Percentiles rank a stretch among this genome's conserved stretches.
These are phyloP conservation scores for Curvularia sp. DNA, from an alignment of 2,329 filamentous ascomycete species.

Conservation along the genomic window DNA sequence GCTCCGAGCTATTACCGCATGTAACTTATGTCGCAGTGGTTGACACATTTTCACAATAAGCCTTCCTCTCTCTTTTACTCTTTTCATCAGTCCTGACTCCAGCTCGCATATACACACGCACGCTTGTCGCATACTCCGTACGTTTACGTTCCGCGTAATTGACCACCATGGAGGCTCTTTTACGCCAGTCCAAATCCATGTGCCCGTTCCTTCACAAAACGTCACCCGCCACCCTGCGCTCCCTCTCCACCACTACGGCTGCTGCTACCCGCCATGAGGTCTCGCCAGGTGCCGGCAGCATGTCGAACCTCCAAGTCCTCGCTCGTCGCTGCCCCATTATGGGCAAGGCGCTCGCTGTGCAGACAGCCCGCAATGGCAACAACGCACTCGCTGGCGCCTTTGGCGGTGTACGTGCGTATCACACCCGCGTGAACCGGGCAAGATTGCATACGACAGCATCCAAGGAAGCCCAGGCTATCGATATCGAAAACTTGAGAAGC, in stretches of 20 bases:
- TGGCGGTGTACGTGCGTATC: constrained; percentile 59
- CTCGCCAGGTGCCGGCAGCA: constrained; percentile 85
- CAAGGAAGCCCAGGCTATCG: constrained; percentile 80
- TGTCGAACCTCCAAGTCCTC: constrained; percentile 95
- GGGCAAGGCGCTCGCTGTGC: constrained; percentile 94
- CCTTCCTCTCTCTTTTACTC: constrained; percentile 7
- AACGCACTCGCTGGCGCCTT: constrained; percentile 58
- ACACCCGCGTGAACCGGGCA: constrained; percentile 66
- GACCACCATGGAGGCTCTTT: constrained; percentile 82
- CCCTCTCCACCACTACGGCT: constrained; percentile 80
- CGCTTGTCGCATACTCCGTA: neutral
- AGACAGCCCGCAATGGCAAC: constrained; percentile 63
- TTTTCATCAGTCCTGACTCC: constrained; percentile 3
- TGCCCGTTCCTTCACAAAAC: constrained; percentile 98
- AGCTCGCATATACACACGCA: neutral
- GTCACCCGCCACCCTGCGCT: constrained; percentile 87
- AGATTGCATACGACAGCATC: constrained; percentile 81
- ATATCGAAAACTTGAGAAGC: constrained; percentile 55
- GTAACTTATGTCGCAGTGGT: constrained; percentile 16
- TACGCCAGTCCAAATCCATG: constrained; percentile 94
- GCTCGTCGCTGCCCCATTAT: constrained; percentile 97
- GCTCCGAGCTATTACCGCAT: constrained; percentile 32
- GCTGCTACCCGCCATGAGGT: constrained; percentile 66
- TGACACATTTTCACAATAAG: constrained; percentile 21
- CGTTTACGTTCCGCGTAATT: constrained; percentile 21